Conservation (phyloP, 2,329 filamentous ascomycete species). For the Claviceps cyperi region DNA sequence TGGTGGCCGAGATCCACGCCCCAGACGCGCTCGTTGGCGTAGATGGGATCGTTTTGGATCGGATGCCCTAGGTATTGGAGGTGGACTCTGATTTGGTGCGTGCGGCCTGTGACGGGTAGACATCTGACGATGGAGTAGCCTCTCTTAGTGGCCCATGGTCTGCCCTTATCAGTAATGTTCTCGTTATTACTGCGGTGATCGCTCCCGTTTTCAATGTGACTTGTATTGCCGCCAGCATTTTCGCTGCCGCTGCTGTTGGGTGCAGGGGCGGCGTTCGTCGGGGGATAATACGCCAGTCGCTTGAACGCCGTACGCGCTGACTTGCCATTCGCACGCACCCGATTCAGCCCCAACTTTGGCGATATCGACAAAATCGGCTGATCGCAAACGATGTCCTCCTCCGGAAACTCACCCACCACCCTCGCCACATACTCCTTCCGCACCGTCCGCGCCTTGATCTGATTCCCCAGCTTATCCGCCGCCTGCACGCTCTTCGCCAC, state of each 20-base stretch:
- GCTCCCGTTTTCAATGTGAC: not conserved
- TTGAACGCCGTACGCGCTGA: slow-evolving; percentile 83
- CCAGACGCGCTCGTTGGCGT: slow-evolving; percentile 88
- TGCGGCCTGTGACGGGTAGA: slow-evolving; percentile 81
- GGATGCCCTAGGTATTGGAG: slow-evolving; percentile 89
- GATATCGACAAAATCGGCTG: slow-evolving; percentile 90
- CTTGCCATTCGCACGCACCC: slow-evolving; percentile 88
- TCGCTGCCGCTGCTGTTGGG: too few relatives aligned
- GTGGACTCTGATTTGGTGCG: slow-evolving; percentile 89
- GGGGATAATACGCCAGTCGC: slow-evolving; percentile 79
- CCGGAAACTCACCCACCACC: slow-evolving; percentile 82
- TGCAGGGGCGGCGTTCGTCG: slow-evolving; percentile 11
- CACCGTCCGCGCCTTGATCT: slow-evolving; percentile 69
- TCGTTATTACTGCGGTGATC: slow-evolving; percentile 7
- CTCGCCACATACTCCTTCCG: slow-evolving; percentile 92
- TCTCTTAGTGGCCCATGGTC: slow-evolving; percentile 39
- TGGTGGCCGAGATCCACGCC: slow-evolving; percentile 60
- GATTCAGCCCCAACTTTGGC: slow-evolving; percentile 85
- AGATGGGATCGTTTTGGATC: slow-evolving; percentile 95
- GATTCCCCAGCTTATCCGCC: slow-evolving; percentile 59
- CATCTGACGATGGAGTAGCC: slow-evolving; percentile 94
- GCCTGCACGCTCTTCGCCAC: slow-evolving; percentile 74
- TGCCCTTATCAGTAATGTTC: slow-evolving; percentile 9
- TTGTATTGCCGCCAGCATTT: too few relatives aligned
- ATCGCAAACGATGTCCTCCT: slow-evolving; percentile 81